phyloP scores from a whole-genome alignment of 2,329 filamentous ascomycete species.

The Bertia moriformis region DNA sequence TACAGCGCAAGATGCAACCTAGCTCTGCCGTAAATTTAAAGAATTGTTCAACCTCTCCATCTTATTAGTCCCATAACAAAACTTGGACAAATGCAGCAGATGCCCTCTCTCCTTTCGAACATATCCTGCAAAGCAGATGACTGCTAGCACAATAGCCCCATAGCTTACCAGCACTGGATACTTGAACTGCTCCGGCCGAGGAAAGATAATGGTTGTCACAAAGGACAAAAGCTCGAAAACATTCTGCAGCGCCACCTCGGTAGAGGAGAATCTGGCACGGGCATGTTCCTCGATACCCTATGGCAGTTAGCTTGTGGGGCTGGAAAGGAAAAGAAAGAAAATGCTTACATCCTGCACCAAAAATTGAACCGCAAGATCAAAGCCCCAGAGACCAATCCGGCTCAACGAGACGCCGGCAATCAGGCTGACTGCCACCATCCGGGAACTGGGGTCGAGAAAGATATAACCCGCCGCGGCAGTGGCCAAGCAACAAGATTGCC shows the following conservation, averaged over 20 bases:
- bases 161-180: slow-evolving; percentile 47
- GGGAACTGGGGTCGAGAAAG: background rate
- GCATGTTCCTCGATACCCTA: slow-evolving; percentile 36
- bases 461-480: slow-evolving; percentile 16
- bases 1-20: no score
- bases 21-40: no score
- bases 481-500: slow-evolving; percentile 44
- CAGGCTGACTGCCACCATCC: slow-evolving; percentile 25
- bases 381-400: slow-evolving; percentile 45
- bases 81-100: slow-evolving; percentile 30
- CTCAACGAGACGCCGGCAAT: slow-evolving; percentile 36
- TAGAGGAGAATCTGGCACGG: slow-evolving; percentile 55
- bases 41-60: background rate
- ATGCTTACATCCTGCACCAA: slow-evolving; percentile 43
- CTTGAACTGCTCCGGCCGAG: slow-evolving; percentile 46
- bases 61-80: slow-evolving; percentile 4
- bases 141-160: slow-evolving; percentile 30
- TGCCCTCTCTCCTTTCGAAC: slow-evolving; percentile 44
- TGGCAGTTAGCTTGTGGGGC: no score
- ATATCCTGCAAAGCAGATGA: slow-evolving; percentile 36
- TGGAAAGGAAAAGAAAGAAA: no score
- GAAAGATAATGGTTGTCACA: slow-evolving; percentile 48
- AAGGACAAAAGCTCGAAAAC: slow-evolving; percentile 57
- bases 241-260: slow-evolving; percentile 56
- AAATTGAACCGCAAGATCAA: slow-evolving; percentile 42